Evolutionary conservation across 768 basidiomycete species (phyloP).

Genomic region (Boletus rufocinnamomeus): DNA sequence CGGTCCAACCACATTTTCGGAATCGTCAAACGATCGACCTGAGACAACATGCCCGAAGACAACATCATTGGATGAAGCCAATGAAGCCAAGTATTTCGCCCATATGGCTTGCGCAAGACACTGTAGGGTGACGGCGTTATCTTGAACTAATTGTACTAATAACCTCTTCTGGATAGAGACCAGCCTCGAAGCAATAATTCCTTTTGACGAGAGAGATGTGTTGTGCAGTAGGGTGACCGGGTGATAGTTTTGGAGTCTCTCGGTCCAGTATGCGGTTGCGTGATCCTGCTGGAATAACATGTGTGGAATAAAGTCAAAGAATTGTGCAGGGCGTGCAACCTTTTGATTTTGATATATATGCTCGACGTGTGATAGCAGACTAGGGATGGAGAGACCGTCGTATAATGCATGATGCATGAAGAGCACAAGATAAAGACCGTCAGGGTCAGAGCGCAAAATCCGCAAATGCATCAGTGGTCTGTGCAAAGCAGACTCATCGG

Average conservation of each 20-base stretch:
- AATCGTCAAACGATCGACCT: conserved; percentile 42
- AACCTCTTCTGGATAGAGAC: conserved; percentile 14
- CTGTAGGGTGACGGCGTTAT: conserved; percentile 37
- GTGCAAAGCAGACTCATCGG: conserved; percentile 26
- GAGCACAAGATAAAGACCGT: conserved; percentile 33
- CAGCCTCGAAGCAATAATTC: conserved; percentile 12
- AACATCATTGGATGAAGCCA: conserved; percentile 34
- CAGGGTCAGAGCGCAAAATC: conserved; percentile 10
- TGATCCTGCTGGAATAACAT: conserved; percentile 40
- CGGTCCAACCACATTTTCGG: conserved; percentile 49
- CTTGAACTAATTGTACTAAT: conserved; percentile 17
- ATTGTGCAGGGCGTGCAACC: conserved; percentile 29
- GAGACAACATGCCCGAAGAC: conserved; percentile 51
- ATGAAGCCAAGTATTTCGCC: conserved; percentile 28
- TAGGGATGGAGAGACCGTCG: conserved; percentile 45
- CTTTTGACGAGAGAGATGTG: conserved; percentile 12
- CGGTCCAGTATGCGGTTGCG: conserved; percentile 42
- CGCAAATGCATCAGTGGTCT: conserved; percentile 37
- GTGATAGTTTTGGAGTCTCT: conserved; percentile 27
- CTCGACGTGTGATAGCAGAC: conserved; percentile 37
- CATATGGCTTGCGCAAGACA: conserved; percentile 39
- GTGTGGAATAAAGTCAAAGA: conserved; percentile 40
- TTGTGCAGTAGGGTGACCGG: conserved; percentile 23
- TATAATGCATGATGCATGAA: conserved; percentile 52
- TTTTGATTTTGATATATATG: conserved; percentile 31